Base-by-base conservation (phyloP, 2,329 filamentous ascomycete genomes). In the Didymella pomorum region DNA sequence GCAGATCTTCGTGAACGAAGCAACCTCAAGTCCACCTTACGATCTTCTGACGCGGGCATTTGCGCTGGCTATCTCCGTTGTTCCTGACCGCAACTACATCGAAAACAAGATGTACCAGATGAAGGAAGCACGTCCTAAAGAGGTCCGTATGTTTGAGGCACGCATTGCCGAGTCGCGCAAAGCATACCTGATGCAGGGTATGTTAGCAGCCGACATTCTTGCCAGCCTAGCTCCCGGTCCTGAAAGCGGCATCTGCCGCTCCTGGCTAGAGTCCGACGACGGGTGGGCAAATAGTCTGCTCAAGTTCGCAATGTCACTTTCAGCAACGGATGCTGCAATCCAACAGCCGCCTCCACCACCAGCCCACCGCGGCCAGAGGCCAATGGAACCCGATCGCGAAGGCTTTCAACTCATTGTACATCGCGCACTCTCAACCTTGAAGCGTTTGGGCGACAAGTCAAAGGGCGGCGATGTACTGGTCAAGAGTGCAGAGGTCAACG, bases 31-130 rank as follows among this genome's bases (percentile, higher is more conserved):
- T 1, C 83, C 87, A 8, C 86, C 90, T 0, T 89, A 89, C 66
- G 93, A 97, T 62, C 84, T 98, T 12, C 81, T 98, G 4, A 97
- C 93, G 0, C 88, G 90, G 57, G 86, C 93, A 0, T 98, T 99
- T 76, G 93, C 87, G 3, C 83, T 99, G 18, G 90, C 93, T 1
- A 90, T 98, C 55, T 91, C 91, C 7, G 87, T 93, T 0, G 83
- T 98, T 31, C 95, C 95, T 0, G 91, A 94, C 59, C 83, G 84
- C 16, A 86, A 87, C 35, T 70, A 70, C 56, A 68, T 70, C 21
- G 84, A 85, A 16, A 82, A 85, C 2, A 68, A 58, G 51, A 70
- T 75, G 55, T 67, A 74, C 48, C 65, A 73, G 31, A 62, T 71
- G 56, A 64, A 68, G 26, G 71, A 72, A 84, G 85, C 58, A 75